phyloP scores from a whole-genome alignment of 2,329 filamentous ascomycete genomes.

The Tolypocladium guangdongense region DNA sequence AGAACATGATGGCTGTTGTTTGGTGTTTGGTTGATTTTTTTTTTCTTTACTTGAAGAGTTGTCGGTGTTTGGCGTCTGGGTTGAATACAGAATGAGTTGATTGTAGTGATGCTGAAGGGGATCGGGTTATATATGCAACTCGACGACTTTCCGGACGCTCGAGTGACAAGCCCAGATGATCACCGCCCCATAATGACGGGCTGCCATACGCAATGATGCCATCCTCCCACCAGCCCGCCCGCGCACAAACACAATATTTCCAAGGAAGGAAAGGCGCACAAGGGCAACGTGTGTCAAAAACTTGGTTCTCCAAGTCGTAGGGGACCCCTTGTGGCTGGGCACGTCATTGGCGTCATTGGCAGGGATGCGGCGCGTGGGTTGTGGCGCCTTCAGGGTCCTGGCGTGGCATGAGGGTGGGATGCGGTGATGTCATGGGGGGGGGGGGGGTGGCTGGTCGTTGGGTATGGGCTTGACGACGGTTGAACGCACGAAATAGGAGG shows the following conservation, averaged over 20 bases:
- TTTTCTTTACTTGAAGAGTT: not conserved
- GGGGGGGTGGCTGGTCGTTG: not conserved
- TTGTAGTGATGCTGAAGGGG: not conserved
- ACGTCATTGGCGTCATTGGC: not conserved
- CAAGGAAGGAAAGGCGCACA: no score
- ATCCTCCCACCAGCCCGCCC: not conserved
- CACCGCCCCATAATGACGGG: not conserved
- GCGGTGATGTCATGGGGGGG: not conserved
- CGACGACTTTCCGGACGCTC: not conserved
- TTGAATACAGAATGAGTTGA: not conserved
- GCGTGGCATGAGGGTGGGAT: not conserved
- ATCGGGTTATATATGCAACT: not conserved
- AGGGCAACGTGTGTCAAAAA: not conserved
- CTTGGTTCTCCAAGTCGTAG: not conserved
- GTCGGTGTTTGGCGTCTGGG: not conserved
- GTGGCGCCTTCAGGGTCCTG: not conserved
- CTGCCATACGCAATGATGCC: not conserved
- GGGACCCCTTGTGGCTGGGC: not conserved
- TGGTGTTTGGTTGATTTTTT: not conserved
- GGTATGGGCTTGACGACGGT: no score
- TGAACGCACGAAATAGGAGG: not conserved
- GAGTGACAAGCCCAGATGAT: not conserved
- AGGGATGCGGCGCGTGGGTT: not conserved
- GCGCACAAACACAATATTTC: not conserved
- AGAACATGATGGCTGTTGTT: conserved; percentile 8